Evolutionary conservation across 2,329 filamentous ascomycete genomes (phyloP).

Genomic region (Cercospora berteroae): DNA sequence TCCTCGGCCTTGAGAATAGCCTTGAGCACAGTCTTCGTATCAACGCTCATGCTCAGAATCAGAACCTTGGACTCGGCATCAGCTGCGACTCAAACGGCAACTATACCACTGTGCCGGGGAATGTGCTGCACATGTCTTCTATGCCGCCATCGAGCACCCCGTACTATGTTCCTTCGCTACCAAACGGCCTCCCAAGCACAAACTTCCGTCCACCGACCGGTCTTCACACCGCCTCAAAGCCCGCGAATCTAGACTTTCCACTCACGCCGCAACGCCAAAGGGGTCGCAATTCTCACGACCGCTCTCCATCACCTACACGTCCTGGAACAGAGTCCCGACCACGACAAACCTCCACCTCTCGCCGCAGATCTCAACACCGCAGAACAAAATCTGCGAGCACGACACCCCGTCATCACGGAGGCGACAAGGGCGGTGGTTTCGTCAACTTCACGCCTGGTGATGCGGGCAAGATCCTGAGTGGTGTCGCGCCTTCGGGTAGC

Average conservation of each 20-base stretch:
- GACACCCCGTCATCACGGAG: slow-evolving; percentile 32
- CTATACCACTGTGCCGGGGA: slow-evolving; percentile 18
- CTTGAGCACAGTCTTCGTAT: slow-evolving; percentile 11
- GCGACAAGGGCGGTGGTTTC: slow-evolving; percentile 59
- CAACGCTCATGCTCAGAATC: slow-evolving; percentile 15
- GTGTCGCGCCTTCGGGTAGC: slow-evolving; percentile 86
- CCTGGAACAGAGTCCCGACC: slow-evolving; percentile 29
- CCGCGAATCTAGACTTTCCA: slow-evolving; percentile 13
- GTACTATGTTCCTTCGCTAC: slow-evolving; percentile 26
- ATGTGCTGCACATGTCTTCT: slow-evolving; percentile 17
- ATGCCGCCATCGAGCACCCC: slow-evolving; percentile 18
- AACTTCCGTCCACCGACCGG: background rate
- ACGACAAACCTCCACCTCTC: slow-evolving; percentile 24
- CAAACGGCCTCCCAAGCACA: slow-evolving; percentile 29
- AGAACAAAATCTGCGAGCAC: slow-evolving; percentile 32
- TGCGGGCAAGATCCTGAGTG: slow-evolving; percentile 73
- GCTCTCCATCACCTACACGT: slow-evolving; percentile 27
- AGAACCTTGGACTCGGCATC: slow-evolving; percentile 35
- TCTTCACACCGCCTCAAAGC: background rate
- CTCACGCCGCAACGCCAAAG: slow-evolving; percentile 26
- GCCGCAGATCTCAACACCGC: slow-evolving; percentile 28
- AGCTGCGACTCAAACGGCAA: slow-evolving; percentile 34
- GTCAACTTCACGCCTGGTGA: slow-evolving; percentile 89
- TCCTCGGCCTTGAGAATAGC: slow-evolving; percentile 20
- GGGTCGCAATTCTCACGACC: slow-evolving; percentile 12